Conservation (phyloP, 345 rosid genomes). For the Pistacia vera region DNA sequence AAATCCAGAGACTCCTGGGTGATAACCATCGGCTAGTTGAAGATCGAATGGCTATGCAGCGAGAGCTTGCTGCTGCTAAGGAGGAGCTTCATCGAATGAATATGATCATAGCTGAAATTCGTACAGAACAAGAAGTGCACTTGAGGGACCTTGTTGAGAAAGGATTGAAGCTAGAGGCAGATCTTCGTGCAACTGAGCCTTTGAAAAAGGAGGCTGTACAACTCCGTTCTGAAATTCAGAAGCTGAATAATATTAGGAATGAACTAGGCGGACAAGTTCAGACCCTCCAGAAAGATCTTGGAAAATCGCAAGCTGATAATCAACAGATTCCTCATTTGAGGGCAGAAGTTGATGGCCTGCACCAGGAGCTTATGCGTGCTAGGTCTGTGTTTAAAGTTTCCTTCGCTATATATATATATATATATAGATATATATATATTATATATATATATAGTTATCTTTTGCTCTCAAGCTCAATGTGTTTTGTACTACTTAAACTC, state of each 20-base stretch:
- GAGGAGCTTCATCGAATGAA: conserved; percentile 90
- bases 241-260: conserved; percentile 64
- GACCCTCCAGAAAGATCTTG: conserved; percentile 64
- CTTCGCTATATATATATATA: neutral
- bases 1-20: conserved; percentile 69
- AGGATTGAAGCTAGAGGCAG: conserved; percentile 83
- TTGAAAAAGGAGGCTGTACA: conserved; percentile 74
- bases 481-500: neutral
- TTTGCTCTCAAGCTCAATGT: neutral
- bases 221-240: conserved; percentile 72
- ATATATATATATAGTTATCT: neutral
- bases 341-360: conserved; percentile 71
- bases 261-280: conserved; percentile 75
- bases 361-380: conserved; percentile 87
- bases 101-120: conserved; percentile 60
- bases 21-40: conserved; percentile 79
- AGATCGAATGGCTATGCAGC: conserved; percentile 70
- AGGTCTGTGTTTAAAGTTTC: conserved; percentile 50
- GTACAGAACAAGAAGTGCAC: conserved; percentile 67
- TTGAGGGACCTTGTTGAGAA: conserved; percentile 77
- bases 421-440: neutral
- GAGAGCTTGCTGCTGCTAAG: conserved; percentile 77
- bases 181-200: conserved; percentile 79
- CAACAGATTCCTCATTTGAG: conserved; percentile 68
- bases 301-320: conserved; percentile 70